Percentiles rank a stretch among this genome's conserved stretches.
Conservation (phyloP, 176 grass and related monocot genomes). For the Elaeis guineensis region DNA sequence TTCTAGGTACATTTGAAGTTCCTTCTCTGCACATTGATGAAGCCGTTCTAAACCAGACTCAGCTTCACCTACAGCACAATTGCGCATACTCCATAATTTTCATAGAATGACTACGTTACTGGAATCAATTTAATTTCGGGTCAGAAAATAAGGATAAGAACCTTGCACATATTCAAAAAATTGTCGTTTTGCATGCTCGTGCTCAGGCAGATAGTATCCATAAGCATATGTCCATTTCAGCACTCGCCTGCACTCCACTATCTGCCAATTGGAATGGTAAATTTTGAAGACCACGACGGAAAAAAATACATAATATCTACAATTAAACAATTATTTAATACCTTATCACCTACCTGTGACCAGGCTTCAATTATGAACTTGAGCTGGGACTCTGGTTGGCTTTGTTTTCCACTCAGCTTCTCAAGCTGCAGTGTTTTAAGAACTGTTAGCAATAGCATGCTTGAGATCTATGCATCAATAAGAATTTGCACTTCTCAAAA, state of each 20-base stretch:
- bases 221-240: conserved; percentile 93
- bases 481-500: too few relatives aligned
- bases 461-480: too few relatives aligned
- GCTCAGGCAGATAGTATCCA: conserved; percentile 81
- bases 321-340: too few relatives aligned
- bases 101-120: too few relatives aligned
- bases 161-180: conserved; percentile 98
- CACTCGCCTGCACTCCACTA: conserved; percentile 90
- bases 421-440: conserved; percentile 47
- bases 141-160: conserved; percentile 13
- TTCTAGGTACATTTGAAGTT: conserved; percentile 46
- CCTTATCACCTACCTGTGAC: conserved; percentile 49
- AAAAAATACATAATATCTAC: too few relatives aligned
- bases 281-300: background rate
- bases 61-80: conserved; percentile 48
- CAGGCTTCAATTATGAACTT: conserved; percentile 94
- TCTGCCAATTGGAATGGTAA: conserved; percentile 29
- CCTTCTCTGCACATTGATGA: conserved; percentile 95
- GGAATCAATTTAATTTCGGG: background rate
- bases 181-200: conserved; percentile 49
- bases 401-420: conserved; percentile 55
- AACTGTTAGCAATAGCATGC: background rate
- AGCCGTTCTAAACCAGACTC: conserved; percentile 91
- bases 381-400: conserved; percentile 77
- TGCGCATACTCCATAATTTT: too few relatives aligned